Evolutionary conservation across 208 protist genomes (phyloP), one percentile per base, ranked within the genome.

Genomic region (Naegleria gruberi): DNA sequence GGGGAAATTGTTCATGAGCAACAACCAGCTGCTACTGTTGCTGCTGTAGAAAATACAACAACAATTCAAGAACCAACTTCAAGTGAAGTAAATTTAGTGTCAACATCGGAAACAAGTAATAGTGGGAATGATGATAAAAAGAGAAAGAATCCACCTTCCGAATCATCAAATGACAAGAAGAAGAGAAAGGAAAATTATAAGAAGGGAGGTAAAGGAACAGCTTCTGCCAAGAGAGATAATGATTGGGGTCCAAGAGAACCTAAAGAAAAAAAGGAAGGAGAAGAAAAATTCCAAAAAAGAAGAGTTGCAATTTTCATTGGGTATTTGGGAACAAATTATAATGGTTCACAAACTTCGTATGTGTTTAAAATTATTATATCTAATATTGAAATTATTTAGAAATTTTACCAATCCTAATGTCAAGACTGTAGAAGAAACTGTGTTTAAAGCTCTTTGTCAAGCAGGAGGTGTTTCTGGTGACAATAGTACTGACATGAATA

Each of bases 301-400:
- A 88, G 43, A 88, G 45, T 65, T 6, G 84, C 45, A 51, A 23
- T 88, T 12, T 23, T 65, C 15, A 65, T 88, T 65, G 84, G 84
- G 10, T 88, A 88, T 65, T 4, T 46, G 0, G 84, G 84, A 40
- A 65, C 45, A 1, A 65, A 57, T 51, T 88, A 88, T 41, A 88
- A 88, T 65, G 84, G 84, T 30, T 42, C 37, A 40, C 84, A 88
- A 42, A 88, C 45, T 45, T 37, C 65, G 65, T 77, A 77, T 37
- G 65, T 77, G 19, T 77, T 77, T 77, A 65, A 65, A 65, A 65
- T 65, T 65, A 65, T 30, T 65, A 30, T 65, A 30, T 65, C 12
- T 65, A 3, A 65, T 65, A 55, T 19, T 55, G 46, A 55, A 77
- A 37, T 37, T n/a, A 37, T 37, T 8, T 46, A 84, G 41, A 44